Conservation (phyloP, 164 flowering plant species). For the Brasenia schreberi region DNA sequence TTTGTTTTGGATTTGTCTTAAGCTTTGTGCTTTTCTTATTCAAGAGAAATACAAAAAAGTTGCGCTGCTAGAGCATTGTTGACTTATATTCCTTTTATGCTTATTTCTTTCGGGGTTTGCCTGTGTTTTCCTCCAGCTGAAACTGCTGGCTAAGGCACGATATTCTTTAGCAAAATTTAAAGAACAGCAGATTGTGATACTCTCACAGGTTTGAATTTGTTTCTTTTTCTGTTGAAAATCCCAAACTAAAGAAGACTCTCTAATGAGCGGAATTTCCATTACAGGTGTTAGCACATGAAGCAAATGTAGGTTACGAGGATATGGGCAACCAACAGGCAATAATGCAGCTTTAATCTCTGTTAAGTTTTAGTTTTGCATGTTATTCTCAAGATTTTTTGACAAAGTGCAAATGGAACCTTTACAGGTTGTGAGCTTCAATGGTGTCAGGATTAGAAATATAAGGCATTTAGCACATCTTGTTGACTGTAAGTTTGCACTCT, state of each 20-base stretch:
- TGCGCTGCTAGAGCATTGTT: background rate
- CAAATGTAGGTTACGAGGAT: slow-evolving; percentile 84
- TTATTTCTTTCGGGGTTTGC: background rate
- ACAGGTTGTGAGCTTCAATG: slow-evolving; percentile 89
- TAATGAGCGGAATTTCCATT: background rate
- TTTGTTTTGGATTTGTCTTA: no score
- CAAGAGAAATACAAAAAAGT: no score
- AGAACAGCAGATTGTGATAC: slow-evolving; percentile 85
- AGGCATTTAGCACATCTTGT: slow-evolving; percentile 85
- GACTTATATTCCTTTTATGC: background rate
- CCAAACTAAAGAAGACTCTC: background rate
- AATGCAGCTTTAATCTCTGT: background rate
- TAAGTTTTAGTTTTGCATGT: no score
- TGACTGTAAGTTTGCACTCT: slow-evolving; percentile 43
- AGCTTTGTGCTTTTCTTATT: no score
- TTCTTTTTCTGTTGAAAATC: background rate
- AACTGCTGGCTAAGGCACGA: slow-evolving; percentile 76
- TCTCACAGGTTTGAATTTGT: slow-evolving; percentile 61
- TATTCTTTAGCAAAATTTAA: slow-evolving; percentile 77
- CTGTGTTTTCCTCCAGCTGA: slow-evolving; percentile 38
- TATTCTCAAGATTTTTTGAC: background rate
- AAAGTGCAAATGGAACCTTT: background rate
- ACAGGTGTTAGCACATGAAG: slow-evolving; percentile 89
- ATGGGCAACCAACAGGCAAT: slow-evolving; percentile 87
- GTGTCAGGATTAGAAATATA: slow-evolving; percentile 65